Evolutionary conservation across 2,329 filamentous ascomycete species (phyloP).

Genomic region (Diaporthe capsici): DNA sequence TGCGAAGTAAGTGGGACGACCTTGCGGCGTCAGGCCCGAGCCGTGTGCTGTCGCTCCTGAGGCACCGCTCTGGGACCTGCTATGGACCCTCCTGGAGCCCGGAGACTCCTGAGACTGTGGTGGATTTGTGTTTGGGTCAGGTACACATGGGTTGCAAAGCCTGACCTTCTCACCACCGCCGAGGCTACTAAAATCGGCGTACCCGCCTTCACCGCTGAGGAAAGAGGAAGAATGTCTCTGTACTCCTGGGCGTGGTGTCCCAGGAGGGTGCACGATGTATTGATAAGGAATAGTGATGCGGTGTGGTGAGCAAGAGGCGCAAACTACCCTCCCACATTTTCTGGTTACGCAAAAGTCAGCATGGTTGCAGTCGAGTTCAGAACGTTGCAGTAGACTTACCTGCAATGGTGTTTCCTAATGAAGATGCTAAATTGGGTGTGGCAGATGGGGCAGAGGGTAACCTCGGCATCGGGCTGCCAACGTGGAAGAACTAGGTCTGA

Average conservation of each 20-base stretch:
- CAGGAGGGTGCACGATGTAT: constrained; percentile 88
- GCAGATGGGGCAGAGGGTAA: constrained; percentile 88
- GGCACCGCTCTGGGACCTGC: constrained; percentile 60
- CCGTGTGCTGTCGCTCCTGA: constrained; percentile 39
- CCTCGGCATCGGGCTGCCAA: constrained; percentile 92
- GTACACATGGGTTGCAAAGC: constrained; percentile 74
- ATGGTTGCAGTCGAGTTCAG: constrained; percentile 19
- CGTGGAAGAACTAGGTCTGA: constrained; percentile 73
- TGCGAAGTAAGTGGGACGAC: constrained; percentile 55
- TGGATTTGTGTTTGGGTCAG: constrained; percentile 72
- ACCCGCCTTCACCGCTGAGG: constrained; percentile 57
- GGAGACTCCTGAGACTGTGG: constrained; percentile 55
- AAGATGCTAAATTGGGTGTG: constrained; percentile 84
- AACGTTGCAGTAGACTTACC: constrained; percentile 61
- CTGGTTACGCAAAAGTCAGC: constrained; percentile 54
- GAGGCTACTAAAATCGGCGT: constrained; percentile 60
- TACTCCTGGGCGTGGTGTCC: constrained; percentile 49
- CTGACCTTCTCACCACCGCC: constrained; percentile 71
- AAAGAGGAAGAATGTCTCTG: constrained; percentile 57
- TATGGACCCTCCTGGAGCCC: constrained; percentile 52
- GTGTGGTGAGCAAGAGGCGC: constrained; percentile 90
- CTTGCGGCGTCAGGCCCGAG: constrained; percentile 43
- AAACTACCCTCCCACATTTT: constrained; percentile 95
- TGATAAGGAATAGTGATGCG: constrained; percentile 94
- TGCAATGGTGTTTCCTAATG: constrained; percentile 93